A percentile compares a stretch with the other conserved stretches of the same genome.
phyloP scores from a whole-genome alignment of 306 rosid genomes.

The Gillenia trifoliata region DNA sequence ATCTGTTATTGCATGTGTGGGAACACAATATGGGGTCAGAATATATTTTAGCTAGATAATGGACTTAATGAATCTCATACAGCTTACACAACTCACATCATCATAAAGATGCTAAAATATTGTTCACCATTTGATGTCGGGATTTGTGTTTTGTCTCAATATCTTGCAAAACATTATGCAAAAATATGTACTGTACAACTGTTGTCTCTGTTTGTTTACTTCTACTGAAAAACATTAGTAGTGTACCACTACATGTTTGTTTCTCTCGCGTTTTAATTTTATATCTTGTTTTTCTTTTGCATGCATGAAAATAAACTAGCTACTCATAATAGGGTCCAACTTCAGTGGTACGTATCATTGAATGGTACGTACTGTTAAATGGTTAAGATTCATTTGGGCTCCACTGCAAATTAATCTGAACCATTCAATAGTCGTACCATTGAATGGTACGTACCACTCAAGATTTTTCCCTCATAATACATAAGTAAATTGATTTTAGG shows the following conservation, averaged over 20 bases:
- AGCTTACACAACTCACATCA: slow-evolving; percentile 24
- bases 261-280: not conserved
- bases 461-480: too few relatives aligned
- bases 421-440: too few relatives aligned
- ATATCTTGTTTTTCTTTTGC: too few relatives aligned
- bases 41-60: slow-evolving; percentile 28
- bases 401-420: too few relatives aligned
- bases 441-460: too few relatives aligned
- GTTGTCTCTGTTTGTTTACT: not conserved
- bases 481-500: too few relatives aligned
- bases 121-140: slow-evolving; percentile 6
- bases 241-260: not conserved
- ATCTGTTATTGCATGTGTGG: slow-evolving; percentile 31
- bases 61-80: slow-evolving; percentile 24
- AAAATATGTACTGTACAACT: not conserved
- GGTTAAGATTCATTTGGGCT: too few relatives aligned
- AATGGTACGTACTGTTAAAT: too few relatives aligned
- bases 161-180: not conserved
- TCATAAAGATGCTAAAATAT: not conserved
- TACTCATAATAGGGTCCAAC: too few relatives aligned
- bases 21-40: slow-evolving; percentile 43
- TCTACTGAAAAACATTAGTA: too few relatives aligned
- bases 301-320: too few relatives aligned
- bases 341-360: too few relatives aligned
- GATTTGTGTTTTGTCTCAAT: slow-evolving; percentile 11